Evolutionary conservation across 208 protist species (phyloP).

Genomic region (Spongospora subterranea): DNA sequence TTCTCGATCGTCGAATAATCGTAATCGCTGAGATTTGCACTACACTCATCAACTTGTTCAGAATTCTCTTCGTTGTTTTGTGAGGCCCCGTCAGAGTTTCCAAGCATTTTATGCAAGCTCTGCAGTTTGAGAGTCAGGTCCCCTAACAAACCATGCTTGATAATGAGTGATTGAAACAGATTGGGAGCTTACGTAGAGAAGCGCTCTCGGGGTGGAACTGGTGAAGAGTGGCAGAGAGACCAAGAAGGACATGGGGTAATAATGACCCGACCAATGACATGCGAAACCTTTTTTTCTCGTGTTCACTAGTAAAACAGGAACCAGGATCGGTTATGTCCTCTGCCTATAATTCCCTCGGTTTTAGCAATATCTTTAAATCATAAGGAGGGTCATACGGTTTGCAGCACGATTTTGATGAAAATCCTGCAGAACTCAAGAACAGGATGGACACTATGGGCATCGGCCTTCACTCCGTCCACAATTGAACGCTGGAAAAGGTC

Average conservation of each 20-base stretch:
- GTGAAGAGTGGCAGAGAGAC: neutral
- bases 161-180: neutral
- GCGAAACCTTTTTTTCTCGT: neutral
- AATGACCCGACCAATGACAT: neutral
- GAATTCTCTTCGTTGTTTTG: neutral
- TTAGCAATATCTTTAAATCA: no score
- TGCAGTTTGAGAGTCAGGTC: neutral
- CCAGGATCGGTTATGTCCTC: neutral
- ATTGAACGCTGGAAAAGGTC: constrained; percentile 49
- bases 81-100: no score
- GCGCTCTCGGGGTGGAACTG: constrained; percentile 43
- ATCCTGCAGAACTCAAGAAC: constrained; percentile 10
- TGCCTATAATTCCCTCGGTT: no score
- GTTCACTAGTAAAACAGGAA: neutral
- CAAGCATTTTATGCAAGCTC: neutral
- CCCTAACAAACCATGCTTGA: neutral
- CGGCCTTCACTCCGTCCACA: neutral
- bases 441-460: neutral
- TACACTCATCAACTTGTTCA: neutral
- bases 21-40: constrained; percentile 1
- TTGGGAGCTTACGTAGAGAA: neutral
- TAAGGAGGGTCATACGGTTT: no score
- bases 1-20: neutral
- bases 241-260: constrained; percentile 31
- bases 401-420: neutral